phyloP scores from a whole-genome alignment of 257 asterid species.

The Ehretia macrophylla region DNA sequence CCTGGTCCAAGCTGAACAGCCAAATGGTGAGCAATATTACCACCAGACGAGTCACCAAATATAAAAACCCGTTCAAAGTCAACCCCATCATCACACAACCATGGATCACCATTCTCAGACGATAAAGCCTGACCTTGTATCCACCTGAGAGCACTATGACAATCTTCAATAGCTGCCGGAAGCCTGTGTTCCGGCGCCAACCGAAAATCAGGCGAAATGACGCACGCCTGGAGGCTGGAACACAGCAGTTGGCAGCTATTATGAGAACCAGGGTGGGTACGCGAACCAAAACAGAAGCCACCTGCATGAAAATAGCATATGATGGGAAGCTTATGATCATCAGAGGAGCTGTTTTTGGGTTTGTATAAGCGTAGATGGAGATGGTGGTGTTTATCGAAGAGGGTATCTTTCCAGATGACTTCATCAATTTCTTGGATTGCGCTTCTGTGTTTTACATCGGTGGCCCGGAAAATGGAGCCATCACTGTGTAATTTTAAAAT shows the following conservation, averaged over 20 bases:
- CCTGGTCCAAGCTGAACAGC: conserved; percentile 23
- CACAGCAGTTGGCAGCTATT: conserved; percentile 23
- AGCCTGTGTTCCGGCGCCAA: conserved; percentile 30
- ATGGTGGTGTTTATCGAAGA: conserved; percentile 9
- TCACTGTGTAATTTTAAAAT: conserved; percentile 44
- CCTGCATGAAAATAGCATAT: conserved; percentile 24
- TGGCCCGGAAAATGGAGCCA: conserved; percentile 47
- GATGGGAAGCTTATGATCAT: conserved; percentile 13
- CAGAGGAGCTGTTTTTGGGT: background rate
- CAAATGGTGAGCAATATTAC: conserved; percentile 28
- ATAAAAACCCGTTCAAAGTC: conserved; percentile 27
- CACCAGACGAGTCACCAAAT: conserved; percentile 36
- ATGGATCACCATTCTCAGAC: background rate
- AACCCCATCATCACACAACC: conserved; percentile 18
- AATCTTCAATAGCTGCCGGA: conserved; percentile 30
- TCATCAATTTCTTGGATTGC: conserved; percentile 14
- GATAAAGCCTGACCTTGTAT: conserved; percentile 7
- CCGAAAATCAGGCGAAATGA: conserved; percentile 23
- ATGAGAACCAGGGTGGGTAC: conserved; percentile 13
- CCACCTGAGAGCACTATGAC: conserved; percentile 14
- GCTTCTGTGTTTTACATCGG: background rate
- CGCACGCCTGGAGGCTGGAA: conserved; percentile 16
- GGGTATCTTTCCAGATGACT: conserved; percentile 19
- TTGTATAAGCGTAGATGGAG: conserved; percentile 27
- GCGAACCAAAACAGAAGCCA: conserved; percentile 24